Evolutionary conservation across 441 rosid species (phyloP).

Genomic region (Corymbia calophylla): DNA sequence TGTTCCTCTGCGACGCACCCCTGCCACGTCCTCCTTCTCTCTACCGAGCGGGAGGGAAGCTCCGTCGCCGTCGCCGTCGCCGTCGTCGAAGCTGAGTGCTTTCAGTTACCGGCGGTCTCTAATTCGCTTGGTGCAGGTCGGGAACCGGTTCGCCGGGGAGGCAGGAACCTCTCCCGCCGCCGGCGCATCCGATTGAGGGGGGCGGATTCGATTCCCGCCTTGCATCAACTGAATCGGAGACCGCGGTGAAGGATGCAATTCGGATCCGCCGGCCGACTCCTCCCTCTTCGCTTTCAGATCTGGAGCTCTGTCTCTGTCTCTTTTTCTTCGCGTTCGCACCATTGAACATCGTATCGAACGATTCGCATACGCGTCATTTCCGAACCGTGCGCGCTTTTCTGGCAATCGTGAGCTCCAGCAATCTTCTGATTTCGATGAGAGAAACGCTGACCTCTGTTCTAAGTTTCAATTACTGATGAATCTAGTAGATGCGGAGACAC

Average conservation of each 20-base stretch:
- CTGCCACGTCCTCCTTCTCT: not conserved
- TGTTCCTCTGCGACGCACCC: not conserved
- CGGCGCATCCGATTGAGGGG: not conserved
- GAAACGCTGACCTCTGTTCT: not conserved
- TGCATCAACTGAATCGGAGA: conserved; percentile 99
- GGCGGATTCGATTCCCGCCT: conserved; percentile 85
- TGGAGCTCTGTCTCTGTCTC: not conserved
- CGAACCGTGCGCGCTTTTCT: not conserved
- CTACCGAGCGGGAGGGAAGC: not conserved
- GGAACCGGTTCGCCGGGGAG: not conserved
- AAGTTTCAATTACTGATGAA: not conserved
- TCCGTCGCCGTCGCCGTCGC: not conserved
- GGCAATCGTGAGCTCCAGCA: not conserved
- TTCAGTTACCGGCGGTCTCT: not conserved
- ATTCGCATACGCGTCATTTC: not conserved
- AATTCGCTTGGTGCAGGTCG: conserved; percentile 3
- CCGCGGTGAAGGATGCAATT: conserved; percentile 47
- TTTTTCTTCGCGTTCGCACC: not conserved
- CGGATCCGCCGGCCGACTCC: not conserved
- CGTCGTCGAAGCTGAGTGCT: not conserved
- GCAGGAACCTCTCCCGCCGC: not conserved
- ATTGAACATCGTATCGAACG: not conserved
- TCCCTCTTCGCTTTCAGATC: not conserved
- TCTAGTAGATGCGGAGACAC: not conserved
- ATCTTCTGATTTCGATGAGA: not conserved